These are phyloP conservation scores for Blastocladiella britannica DNA, from an alignment of 192 early-diverging fungal species.

Conservation along the genomic window DNA sequence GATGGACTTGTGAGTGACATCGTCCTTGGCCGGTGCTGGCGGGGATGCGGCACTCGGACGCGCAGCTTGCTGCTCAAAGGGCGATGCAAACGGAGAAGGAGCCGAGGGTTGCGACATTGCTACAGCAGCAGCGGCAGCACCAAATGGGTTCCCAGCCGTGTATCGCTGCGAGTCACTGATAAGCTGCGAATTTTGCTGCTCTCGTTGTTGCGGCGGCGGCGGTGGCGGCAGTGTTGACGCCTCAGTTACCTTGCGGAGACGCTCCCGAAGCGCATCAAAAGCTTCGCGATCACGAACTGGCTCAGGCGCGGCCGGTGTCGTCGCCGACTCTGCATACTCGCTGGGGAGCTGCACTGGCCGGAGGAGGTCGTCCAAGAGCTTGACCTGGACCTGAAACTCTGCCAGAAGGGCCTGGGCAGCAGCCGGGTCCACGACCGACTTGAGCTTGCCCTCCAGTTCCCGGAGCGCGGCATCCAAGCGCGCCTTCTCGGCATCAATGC, in stretches of 20 bases:
- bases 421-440: background rate
- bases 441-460: background rate
- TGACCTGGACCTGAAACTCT: background rate
- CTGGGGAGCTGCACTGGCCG: background rate
- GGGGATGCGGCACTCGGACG: background rate
- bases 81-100: too few species aligned
- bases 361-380: background rate
- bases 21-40: background rate
- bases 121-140: too few species aligned
- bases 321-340: background rate
- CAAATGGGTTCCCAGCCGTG: too few species aligned
- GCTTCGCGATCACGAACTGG: background rate
- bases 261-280: background rate
- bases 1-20: background rate
- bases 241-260: background rate
- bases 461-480: background rate
- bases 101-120: too few species aligned
- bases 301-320: background rate
- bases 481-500: background rate
- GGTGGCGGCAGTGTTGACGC: background rate
- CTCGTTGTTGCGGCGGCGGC: background rate
- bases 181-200: too few species aligned
- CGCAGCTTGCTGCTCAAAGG: background rate
- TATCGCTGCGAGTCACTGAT: too few species aligned
- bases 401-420: background rate